phyloP scores from a whole-genome alignment of 1,284 basidiomycete species.

The Naganishia sp. region DNA sequence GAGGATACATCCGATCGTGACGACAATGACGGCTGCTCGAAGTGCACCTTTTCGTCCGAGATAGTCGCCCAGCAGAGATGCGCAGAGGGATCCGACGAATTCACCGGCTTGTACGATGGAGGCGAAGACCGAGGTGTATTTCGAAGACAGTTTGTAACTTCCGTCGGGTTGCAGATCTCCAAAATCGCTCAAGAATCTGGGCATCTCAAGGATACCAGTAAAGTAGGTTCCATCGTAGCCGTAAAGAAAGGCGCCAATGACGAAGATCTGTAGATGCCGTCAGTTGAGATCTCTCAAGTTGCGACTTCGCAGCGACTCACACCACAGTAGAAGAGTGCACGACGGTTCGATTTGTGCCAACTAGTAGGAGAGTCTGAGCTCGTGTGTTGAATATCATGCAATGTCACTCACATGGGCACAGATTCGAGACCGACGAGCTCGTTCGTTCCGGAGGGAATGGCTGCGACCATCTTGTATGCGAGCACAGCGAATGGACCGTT shows the following conservation, averaged over 20 bases:
- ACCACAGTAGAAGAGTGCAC: slow-evolving; percentile 46
- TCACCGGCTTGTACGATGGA: slow-evolving; percentile 44
- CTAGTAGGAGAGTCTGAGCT: neutral
- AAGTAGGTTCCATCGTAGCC: slow-evolving; percentile 41
- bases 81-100: slow-evolving; percentile 47
- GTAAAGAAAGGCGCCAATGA: slow-evolving; percentile 29
- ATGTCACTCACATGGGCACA: slow-evolving; percentile 18
- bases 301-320: slow-evolving; percentile 36
- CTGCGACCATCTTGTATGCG: slow-evolving; percentile 27
- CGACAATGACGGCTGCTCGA: slow-evolving; percentile 49
- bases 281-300: neutral
- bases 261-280: slow-evolving; percentile 14
- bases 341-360: slow-evolving; percentile 42
- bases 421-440: slow-evolving; percentile 24
- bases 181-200: slow-evolving; percentile 53
- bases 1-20: slow-evolving; percentile 57
- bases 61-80: slow-evolving; percentile 50
- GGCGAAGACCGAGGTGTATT: slow-evolving; percentile 50
- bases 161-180: slow-evolving; percentile 42
- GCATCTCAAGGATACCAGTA: slow-evolving; percentile 53
- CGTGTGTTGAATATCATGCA: neutral
- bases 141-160: slow-evolving; percentile 43
- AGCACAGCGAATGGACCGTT: neutral
- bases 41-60: slow-evolving; percentile 53
- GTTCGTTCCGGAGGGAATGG: slow-evolving; percentile 22